phyloP scores from a whole-genome alignment of 1,139 yeast genomes.

The Lodderomyces margitis region DNA sequence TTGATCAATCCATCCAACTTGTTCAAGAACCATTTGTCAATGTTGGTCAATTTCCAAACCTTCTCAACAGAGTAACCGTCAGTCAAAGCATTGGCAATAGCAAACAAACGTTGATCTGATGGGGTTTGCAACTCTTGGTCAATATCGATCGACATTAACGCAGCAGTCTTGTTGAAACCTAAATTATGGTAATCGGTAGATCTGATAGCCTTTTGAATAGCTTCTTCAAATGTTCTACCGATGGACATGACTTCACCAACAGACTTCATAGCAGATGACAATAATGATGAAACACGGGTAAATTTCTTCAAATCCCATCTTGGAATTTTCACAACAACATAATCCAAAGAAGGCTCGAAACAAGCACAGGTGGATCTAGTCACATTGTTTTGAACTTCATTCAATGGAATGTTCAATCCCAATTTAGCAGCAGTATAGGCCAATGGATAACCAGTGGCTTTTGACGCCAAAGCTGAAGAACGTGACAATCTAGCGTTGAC shows the following conservation, averaged over 20 bases:
- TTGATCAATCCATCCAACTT: constrained; percentile 72
- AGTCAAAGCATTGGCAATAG: constrained; percentile 88
- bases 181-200: constrained; percentile 93
- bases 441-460: constrained; percentile 97
- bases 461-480: constrained; percentile 97
- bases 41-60: constrained; percentile 88
- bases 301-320: constrained; percentile 97
- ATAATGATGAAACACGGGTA: constrained; percentile 46
- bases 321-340: constrained; percentile 97
- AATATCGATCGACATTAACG: constrained; percentile 77
- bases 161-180: constrained; percentile 88
- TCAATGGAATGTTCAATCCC: constrained; percentile 90
- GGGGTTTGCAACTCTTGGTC: constrained; percentile 93
- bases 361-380: constrained; percentile 95
- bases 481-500: constrained; percentile 97
- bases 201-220: constrained; percentile 96
- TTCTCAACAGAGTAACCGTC: constrained; percentile 89
- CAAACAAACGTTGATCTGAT: constrained; percentile 93
- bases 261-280: constrained; percentile 85
- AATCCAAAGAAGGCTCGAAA: constrained; percentile 97
- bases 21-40: constrained; percentile 96
- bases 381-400: constrained; percentile 90
- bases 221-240: constrained; percentile 97
- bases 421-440: constrained; percentile 98
- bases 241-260: constrained; percentile 99